Percentiles rank a stretch among this genome's conserved stretches.
Conservation (phyloP, 2,329 filamentous ascomycete genomes). For the Botrytis tulipae region DNA sequence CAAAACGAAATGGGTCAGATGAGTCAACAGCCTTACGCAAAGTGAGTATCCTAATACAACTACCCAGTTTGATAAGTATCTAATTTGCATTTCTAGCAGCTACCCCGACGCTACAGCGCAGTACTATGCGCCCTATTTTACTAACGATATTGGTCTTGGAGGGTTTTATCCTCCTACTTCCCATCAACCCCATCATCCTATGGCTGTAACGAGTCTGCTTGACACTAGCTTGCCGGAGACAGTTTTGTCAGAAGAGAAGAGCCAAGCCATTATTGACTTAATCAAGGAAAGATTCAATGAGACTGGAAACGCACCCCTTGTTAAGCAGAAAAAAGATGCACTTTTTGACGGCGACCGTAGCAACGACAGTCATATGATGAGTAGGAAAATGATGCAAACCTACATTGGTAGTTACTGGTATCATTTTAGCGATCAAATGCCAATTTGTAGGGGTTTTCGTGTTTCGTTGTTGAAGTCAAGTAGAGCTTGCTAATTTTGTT, state of each 20-base stretch:
- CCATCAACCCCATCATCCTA: constrained; percentile 66
- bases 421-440: constrained; percentile 90
- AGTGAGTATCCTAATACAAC: constrained; percentile 44
- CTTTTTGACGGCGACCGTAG: constrained; percentile 77
- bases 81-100: constrained; percentile 38
- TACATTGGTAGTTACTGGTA: constrained; percentile 94
- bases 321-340: constrained; percentile 69
- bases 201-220: constrained; percentile 83
- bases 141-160: constrained; percentile 49
- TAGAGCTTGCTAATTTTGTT: constrained; percentile 24
- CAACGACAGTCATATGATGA: constrained; percentile 65
- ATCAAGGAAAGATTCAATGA: constrained; percentile 82
- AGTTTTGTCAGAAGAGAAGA: constrained; percentile 82
- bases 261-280: constrained; percentile 76
- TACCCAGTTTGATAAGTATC: background rate
- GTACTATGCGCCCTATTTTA: constrained; percentile 51
- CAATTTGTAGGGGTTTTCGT: constrained; percentile 54
- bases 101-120: constrained; percentile 53
- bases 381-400: constrained; percentile 90
- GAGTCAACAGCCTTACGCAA: constrained; percentile 48
- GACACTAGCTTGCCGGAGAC: constrained; percentile 78
- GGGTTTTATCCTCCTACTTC: constrained; percentile 56
- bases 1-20: constrained; percentile 54
- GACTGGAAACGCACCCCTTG: constrained; percentile 68
- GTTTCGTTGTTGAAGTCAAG: too few species aligned